phyloP scores from a whole-genome alignment of 2,329 filamentous ascomycete species.

The Leptosphaerulina australis region DNA sequence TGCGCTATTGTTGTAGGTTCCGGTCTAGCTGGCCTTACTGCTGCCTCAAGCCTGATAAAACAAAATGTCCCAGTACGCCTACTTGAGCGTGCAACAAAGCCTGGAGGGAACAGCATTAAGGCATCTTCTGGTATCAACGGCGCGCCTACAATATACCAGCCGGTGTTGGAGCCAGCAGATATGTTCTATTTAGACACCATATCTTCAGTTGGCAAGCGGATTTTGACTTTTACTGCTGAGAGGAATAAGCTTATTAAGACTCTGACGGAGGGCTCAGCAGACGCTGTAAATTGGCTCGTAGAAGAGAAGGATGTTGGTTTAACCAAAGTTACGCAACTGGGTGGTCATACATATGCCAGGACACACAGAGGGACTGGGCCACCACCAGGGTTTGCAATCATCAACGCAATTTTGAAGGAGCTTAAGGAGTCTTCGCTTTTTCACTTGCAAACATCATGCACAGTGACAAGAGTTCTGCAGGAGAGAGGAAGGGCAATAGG shows the following conservation, averaged over 20 bases:
- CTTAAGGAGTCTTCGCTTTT: conserved; percentile 59
- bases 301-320: conserved; percentile 65
- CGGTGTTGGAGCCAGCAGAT: conserved; percentile 36
- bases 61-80: conserved; percentile 61
- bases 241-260: conserved; percentile 56
- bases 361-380: conserved; percentile 64
- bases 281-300: conserved; percentile 62
- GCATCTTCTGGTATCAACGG: conserved; percentile 71
- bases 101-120: conserved; percentile 70
- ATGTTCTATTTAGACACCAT: conserved; percentile 64
- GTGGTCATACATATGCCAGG: conserved; percentile 62
- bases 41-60: conserved; percentile 62
- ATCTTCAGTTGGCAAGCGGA: conserved; percentile 58
- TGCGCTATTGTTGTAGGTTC: conserved; percentile 67
- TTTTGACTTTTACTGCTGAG: conserved; percentile 36
- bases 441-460: conserved; percentile 58
- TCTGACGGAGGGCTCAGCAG: conserved; percentile 57
- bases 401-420: conserved; percentile 59
- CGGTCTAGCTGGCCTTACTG: conserved; percentile 67
- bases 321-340: conserved; percentile 63
- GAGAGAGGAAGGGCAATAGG: conserved; percentile 53
- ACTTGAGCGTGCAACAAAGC: conserved; percentile 64
- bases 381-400: conserved; percentile 65
- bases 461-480: conserved; percentile 60
- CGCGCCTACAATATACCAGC: conserved; percentile 64